Evolutionary conservation across 2,329 filamentous ascomycete genomes (phyloP), one percentile per base, ranked within the genome.

Genomic region (Dissoconium aciculare): DNA sequence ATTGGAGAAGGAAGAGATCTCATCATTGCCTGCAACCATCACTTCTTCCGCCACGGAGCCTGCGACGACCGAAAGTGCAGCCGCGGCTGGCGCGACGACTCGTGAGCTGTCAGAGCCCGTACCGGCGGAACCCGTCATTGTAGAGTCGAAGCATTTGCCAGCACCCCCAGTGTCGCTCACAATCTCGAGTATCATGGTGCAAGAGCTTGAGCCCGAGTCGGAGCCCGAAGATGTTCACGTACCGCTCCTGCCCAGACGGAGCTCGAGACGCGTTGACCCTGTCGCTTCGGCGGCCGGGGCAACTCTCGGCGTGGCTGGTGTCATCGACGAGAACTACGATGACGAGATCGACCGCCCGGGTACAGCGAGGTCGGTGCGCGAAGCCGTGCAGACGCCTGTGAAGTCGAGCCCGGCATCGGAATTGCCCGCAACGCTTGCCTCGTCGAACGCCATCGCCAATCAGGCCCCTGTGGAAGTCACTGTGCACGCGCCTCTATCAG

Each of bases 111-210:
- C 21, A 15, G 31, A 37, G n/a, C 36, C 41, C 11, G 14, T 36
- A n/a, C 19, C 19, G 8, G 26, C 27, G 9, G 32, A 36, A 17
- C 38, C 40, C n/a, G 36, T 37, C 8, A n/a, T n/a, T n/a, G n/a
- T n/a, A n/a, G n/a, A n/a, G n/a, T n/a, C n/a, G n/a, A n/a, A n/a
- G n/a, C n/a, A n/a, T n/a, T n/a, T n/a, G n/a, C 33, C 41, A 17
- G 26, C 36, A 25, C 30, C 30, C 11, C 23, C 33, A 15, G 34
- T 32, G 15, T 30, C 30, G 16, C 33, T 42, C 16, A 15, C 39
- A 5, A 41, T 43, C 33, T 43, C 40, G 5, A 32, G 39, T 2
- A 35, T 47, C 15, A 27, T 36, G n/a, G 39, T 42, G 3, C 43
- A 44, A 28, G 40, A 46, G 11, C 27, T 32, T 11, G 32, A 41